A percentile compares a stretch with the other conserved stretches of the same genome.
Conservation (phyloP, 257 asterid species). For the Galeopsis tetrahit region DNA sequence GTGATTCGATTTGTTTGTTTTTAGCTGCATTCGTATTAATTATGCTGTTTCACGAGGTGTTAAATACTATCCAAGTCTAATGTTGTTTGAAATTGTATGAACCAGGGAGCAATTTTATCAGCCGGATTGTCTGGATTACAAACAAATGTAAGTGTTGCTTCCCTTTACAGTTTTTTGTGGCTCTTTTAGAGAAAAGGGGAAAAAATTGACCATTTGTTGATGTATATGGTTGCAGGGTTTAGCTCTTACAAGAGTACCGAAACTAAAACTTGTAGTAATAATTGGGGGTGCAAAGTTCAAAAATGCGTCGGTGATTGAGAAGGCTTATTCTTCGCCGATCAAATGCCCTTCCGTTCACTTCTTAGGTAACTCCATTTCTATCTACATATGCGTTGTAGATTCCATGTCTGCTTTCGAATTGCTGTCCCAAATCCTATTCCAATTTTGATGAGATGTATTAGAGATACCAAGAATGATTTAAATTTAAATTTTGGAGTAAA, state of each 20-base stretch:
- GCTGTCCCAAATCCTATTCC: background rate
- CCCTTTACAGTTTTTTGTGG: background rate
- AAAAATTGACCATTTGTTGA: background rate
- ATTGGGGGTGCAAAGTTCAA: conserved; percentile 81
- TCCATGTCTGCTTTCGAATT: background rate
- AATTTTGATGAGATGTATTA: background rate
- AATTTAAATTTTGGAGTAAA: background rate
- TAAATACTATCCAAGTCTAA: background rate
- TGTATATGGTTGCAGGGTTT: conserved; percentile 52
- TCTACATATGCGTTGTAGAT: background rate
- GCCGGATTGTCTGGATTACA: conserved; percentile 89
- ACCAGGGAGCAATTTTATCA: conserved; percentile 88
- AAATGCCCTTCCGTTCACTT: conserved; percentile 80
- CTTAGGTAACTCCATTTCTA: conserved; percentile 54
- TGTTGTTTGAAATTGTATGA: background rate
- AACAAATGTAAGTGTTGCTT: conserved; percentile 51
- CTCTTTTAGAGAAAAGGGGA: background rate
- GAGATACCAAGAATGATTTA: background rate
- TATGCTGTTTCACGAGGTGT: background rate
- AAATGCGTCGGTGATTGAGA: conserved; percentile 51
- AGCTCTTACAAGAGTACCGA: conserved; percentile 74
- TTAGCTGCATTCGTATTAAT: background rate
- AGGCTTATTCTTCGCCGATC: conserved; percentile 67
- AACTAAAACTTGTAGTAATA: conserved; percentile 64
- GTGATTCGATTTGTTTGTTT: background rate